Conservation (phyloP, 345 rosid genomes). For the sweet orange (Citrus sinensis) region DVS_A1.0 CM039162.1:7794001-7794500, state of each 20-base stretch:
- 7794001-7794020: constrained; percentile 80
- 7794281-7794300: constrained; percentile 89
- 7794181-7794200: constrained; percentile 72
- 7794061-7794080: neutral
- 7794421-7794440: constrained; percentile 10
- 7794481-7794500: neutral
- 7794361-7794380: constrained; percentile 70
- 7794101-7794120: neutral
- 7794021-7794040: constrained; percentile 92
- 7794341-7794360: constrained; percentile 51
- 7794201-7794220: constrained; percentile 78
- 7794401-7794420: constrained; percentile 2
- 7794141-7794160: constrained; percentile 71
- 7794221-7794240: constrained; percentile 78
- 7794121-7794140: constrained; percentile 5
- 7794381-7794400: constrained; percentile 10
- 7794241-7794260: constrained; percentile 69
- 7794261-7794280: constrained; percentile 81
- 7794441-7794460: neutral
- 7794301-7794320: constrained; percentile 88
- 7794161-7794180: constrained; percentile 91
- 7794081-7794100: neutral
- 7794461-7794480: neutral
- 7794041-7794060: constrained; percentile 6
- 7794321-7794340: constrained; percentile 52